These are phyloP conservation scores for Nicotiana otophora DNA, from an alignment of 257 asterid species.

Conservation along the genomic window DNA sequence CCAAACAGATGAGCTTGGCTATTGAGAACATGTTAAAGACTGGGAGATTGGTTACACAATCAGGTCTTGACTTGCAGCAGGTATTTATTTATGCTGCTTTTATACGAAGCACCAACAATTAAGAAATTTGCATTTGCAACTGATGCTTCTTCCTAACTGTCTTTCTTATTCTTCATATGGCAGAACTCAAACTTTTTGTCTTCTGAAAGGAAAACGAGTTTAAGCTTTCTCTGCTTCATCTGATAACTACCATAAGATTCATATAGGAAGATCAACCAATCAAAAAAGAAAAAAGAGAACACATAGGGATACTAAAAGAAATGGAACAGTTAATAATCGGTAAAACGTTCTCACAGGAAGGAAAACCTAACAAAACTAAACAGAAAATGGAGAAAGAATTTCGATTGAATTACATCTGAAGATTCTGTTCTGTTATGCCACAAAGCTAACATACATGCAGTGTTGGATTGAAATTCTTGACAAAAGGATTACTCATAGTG, in stretches of 20 bases:
- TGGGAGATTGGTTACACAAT: conserved; percentile 63
- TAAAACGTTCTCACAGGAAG: background rate
- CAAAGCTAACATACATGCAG: background rate
- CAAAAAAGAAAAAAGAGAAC: background rate
- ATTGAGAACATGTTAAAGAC: conserved; percentile 86
- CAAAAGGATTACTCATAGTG: background rate
- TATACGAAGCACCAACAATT: background rate
- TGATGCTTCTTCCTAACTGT: background rate
- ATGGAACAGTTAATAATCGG: background rate
- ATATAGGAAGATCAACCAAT: background rate
- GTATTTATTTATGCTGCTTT: conserved; percentile 31
- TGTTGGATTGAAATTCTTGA: background rate
- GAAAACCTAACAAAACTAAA: background rate
- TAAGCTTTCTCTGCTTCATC: background rate
- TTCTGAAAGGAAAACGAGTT: background rate
- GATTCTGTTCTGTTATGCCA: background rate
- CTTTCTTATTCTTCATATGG: background rate
- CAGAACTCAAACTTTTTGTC: background rate
- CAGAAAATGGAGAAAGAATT: background rate
- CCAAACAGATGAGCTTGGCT: conserved; percentile 58
- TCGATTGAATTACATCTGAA: background rate
- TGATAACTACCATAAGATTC: background rate
- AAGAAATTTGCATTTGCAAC: background rate
- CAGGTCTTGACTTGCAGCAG: conserved; percentile 92
- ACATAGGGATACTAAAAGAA: background rate